A percentile compares a stretch with the other conserved stretches of the same genome.
phyloP scores from a whole-genome alignment of 179 eudicot genomes.

The Gypsophila paniculata region DNA sequence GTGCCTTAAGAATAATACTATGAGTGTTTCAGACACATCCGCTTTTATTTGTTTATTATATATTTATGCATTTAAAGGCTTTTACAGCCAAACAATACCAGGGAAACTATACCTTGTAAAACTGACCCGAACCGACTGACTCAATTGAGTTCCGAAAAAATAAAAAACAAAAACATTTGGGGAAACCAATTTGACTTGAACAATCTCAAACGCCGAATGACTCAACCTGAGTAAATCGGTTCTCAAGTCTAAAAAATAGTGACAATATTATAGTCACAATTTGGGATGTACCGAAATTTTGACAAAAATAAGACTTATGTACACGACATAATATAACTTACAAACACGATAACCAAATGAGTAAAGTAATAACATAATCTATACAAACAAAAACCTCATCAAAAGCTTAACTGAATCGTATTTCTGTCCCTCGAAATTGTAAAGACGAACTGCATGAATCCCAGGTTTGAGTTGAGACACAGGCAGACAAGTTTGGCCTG shows the following conservation, averaged over 20 bases:
- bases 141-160: too few relatives aligned
- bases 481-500: conserved; percentile 76
- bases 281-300: not conserved
- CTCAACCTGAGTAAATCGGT: too few relatives aligned
- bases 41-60: conserved; percentile 6
- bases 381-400: conserved; percentile 56
- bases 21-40: conserved; percentile 7
- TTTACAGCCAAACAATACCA: too few relatives aligned
- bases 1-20: not conserved
- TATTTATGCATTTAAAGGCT: not conserved
- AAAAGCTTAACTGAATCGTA: conserved; percentile 58
- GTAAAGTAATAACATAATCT: conserved; percentile 3
- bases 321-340: not conserved
- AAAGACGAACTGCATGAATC: conserved; percentile 66
- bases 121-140: too few relatives aligned
- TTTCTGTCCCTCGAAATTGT: conserved; percentile 45
- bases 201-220: too few relatives aligned
- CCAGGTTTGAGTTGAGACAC: conserved; percentile 62
- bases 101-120: too few relatives aligned
- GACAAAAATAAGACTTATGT: not conserved
- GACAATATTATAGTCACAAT: too few relatives aligned
- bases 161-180: too few relatives aligned
- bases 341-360: not conserved
- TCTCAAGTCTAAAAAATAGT: too few relatives aligned
- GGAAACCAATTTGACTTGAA: too few relatives aligned